Base-by-base conservation (phyloP, 192 early-diverging fungal genomes). In the Geranomyces michiganensis region DNA sequence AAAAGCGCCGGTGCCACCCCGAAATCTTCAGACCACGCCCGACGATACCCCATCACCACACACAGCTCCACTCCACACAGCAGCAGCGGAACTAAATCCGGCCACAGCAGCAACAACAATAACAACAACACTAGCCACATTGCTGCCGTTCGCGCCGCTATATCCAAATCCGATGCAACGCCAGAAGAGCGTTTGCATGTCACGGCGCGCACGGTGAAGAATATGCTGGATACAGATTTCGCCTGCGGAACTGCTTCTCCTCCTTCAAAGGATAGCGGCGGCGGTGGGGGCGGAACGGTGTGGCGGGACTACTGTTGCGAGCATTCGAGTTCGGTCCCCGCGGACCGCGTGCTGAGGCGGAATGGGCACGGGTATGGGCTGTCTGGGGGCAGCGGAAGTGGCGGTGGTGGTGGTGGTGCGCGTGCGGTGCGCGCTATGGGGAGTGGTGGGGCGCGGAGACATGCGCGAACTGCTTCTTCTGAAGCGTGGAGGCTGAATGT, bases 81-180 rank as follows among this genome's bases (percentile, higher is more conserved):
- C n/a, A 7, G 21, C 27, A 8, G 27, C 53, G 36, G 36, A 41
- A 41, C 36, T 62, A 3, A 19, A 2, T 9, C 6, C 60, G 6
- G 22, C 60, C 3, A 36, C 30, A 30, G 9, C 60, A 19, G 17
- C 60, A 30, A 19, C 60, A 33, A 26, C 27, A 62, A 24, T 21
- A 26, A 3, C n/a, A 24, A 19, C n/a, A 33, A 29, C 33, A 24
- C 9, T 13, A 8, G 24, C 3, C 21, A 4, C 4, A 41, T 29
- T 61, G 59, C 33, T 21, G 46, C 63, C 36, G 44, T 65, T 41
- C 46, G 63, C 44, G n/a, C 46, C n/a, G 46, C 70, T 0, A 30
- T 62, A 24, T 32, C 12, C 46, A 53, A 26, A 32, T 21, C 27
- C 7, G 58, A 48, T n/a, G 32, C 36, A 0, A 31, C 43, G 26